phyloP scores from a whole-genome alignment of 192 early-diverging fungal genomes.

The Umbelopsis vinacea region DNA sequence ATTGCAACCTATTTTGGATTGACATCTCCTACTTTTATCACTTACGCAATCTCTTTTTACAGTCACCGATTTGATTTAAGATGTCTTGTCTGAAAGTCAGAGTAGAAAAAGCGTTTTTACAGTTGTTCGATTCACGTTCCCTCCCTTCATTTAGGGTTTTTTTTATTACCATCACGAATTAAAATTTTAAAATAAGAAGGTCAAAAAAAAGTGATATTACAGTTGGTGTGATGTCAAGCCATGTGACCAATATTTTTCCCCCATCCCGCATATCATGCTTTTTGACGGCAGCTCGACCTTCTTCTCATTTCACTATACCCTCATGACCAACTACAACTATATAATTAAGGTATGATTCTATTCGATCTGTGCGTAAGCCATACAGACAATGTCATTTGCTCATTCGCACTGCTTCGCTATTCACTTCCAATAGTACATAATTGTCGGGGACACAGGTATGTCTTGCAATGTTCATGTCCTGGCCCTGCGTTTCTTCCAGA shows the following conservation, averaged over 20 bases:
- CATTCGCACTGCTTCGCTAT: too few species aligned
- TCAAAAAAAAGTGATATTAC: neutral
- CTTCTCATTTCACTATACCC: conserved; percentile 7
- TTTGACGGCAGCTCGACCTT: neutral
- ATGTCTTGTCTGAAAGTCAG: neutral
- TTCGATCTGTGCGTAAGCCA: too few species aligned
- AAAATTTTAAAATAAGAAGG: too few species aligned
- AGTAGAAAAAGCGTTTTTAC: conserved; percentile 3
- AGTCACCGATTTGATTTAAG: conserved; percentile 16
- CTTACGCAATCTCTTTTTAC: neutral
- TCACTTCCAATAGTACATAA: conserved; percentile 68
- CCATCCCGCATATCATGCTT: neutral
- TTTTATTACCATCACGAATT: neutral
- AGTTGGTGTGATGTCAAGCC: neutral
- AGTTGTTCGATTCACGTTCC: neutral
- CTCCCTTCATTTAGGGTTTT: neutral
- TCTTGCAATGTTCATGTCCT: neutral
- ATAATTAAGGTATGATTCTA: conserved; percentile 60
- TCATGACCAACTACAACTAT: conserved; percentile 55
- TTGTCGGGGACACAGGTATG: conserved; percentile 81
- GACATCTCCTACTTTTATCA: neutral
- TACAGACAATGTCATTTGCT: too few species aligned
- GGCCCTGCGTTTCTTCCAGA: neutral
- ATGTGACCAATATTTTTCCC: neutral
- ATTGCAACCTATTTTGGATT: neutral